Percentiles rank a stretch among this genome's conserved stretches.
Conservation (phyloP, 257 asterid species). For the Nicotiana undulata region DNA sequence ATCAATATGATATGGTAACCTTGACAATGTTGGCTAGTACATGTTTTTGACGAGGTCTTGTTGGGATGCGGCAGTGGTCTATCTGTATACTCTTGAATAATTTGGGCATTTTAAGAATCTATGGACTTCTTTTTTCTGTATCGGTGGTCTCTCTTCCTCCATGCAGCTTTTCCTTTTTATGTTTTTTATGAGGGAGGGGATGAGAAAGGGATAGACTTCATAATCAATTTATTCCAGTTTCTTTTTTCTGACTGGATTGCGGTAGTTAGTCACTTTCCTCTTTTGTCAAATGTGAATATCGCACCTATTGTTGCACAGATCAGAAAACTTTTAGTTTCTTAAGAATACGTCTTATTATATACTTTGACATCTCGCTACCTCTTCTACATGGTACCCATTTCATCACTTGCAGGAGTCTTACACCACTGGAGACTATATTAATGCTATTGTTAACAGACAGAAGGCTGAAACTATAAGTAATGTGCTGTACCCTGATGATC, state of each 20-base stretch:
- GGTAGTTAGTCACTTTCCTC: not conserved
- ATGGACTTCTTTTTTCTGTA: not conserved
- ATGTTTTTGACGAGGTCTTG: not conserved
- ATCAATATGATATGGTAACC: constrained; percentile 44
- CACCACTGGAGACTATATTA: constrained; percentile 46
- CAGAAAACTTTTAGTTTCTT: not conserved
- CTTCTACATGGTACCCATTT: not conserved
- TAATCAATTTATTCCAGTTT: not conserved
- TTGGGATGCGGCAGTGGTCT: not conserved
- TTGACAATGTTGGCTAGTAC: not conserved
- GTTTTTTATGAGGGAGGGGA: not conserved
- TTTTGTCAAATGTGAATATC: not conserved
- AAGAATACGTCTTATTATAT: not conserved
- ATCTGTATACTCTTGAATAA: not conserved
- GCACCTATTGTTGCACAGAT: not conserved
- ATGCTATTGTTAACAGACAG: constrained; percentile 35
- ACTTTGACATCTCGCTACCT: not conserved
- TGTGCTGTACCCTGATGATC: constrained; percentile 47
- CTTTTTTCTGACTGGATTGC: not conserved
- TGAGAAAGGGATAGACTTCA: not conserved
- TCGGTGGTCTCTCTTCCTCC: not conserved
- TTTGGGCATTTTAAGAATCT: not conserved
- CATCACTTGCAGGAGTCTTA: constrained; percentile 33
- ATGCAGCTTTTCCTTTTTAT: not conserved
- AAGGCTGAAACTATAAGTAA: constrained; percentile 47